Evolutionary conservation across 495 filamentous ascomycete species (phyloP), one percentile per base, ranked within the genome.

Genomic region (Penicillium odoratum): DNA sequence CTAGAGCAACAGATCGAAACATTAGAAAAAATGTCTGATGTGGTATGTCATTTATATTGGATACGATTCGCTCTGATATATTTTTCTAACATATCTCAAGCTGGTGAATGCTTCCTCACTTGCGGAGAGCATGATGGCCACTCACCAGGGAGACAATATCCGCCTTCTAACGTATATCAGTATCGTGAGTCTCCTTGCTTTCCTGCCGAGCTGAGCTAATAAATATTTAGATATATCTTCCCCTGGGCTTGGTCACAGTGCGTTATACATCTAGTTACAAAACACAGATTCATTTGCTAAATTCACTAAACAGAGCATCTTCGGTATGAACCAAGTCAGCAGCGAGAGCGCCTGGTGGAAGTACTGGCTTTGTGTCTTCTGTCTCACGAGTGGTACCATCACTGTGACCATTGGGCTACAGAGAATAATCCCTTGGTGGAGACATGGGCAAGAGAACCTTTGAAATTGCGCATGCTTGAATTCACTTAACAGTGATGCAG

Each of bases 101-200:
- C 48, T 59, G 34, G 63, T 66, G 47, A 62, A 66, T 55, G 59
- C 59, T 28, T 66, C 63, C 7, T 56, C 59, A 7, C 46, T 62
- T 13, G 30, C 53, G 15, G 56, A 66, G 42, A 66, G 63, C 34
- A 62, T 62, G 1, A 62, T 48, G 30, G 56, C 59, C 25, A 62
- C 63, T 2, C 56, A 51, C 18, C 56, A 66, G 33, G 63, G 63
- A 15, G 51, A 66, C 29, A 59, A 66, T 49, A 66, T 66, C 45
- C 51, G 53, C 29, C 56, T 59, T 36, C 33, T 66, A 5, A 59
- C 59, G 4, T 54, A 60, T 18, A 60, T 66, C 16, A 66, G 55
- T 38, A 62, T 66, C 36, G 63, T 66, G 33, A 28, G 60, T 56
- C 28, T 29, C 3, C 16, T 33, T 25, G 44, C 15, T 29, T 36